Conservation (phyloP, 345 rosid species). For the Hypericum androsaemum region DNA sequence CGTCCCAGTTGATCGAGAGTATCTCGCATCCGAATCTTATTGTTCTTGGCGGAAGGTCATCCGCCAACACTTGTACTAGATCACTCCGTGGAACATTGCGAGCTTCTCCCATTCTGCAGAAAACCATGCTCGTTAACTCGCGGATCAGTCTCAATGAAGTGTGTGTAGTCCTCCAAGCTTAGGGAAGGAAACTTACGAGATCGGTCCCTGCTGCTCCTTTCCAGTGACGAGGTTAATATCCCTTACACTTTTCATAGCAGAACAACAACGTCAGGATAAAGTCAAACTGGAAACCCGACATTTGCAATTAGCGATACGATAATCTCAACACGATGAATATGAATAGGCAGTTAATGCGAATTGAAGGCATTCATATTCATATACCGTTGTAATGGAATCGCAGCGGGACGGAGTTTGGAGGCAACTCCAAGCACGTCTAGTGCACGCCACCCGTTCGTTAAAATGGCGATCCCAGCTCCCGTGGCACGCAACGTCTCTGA, state of each 20-base stretch:
- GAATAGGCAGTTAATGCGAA: background rate
- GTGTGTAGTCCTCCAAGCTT: background rate
- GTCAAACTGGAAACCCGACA: no score
- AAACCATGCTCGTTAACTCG: background rate
- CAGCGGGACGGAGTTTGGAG: conserved; percentile 28
- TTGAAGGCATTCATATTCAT: no score
- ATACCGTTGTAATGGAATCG: conserved; percentile 19
- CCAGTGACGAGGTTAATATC: conserved; percentile 14
- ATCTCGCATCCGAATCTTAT: conserved; percentile 28
- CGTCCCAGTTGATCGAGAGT: conserved; percentile 23
- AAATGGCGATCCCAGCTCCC: conserved; percentile 41
- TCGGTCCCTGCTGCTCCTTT: background rate
- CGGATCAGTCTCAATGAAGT: conserved; percentile 2
- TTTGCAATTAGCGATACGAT: no score
- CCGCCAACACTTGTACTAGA: conserved; percentile 33
- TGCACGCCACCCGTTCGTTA: conserved; percentile 56
- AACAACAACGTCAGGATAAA: no score
- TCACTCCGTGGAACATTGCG: conserved; percentile 39
- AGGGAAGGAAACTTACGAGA: no score
- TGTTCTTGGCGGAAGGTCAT: conserved; percentile 29
- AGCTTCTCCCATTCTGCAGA: conserved; percentile 34
- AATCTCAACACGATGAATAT: no score
- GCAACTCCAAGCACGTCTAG: conserved; percentile 47
- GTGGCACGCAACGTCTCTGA: conserved; percentile 31
- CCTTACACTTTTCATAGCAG: conserved; percentile 9